These are phyloP conservation scores for Phlyctochytrium planicorne DNA, from an alignment of 192 early-diverging fungal genomes.

Conservation along the genomic window DNA sequence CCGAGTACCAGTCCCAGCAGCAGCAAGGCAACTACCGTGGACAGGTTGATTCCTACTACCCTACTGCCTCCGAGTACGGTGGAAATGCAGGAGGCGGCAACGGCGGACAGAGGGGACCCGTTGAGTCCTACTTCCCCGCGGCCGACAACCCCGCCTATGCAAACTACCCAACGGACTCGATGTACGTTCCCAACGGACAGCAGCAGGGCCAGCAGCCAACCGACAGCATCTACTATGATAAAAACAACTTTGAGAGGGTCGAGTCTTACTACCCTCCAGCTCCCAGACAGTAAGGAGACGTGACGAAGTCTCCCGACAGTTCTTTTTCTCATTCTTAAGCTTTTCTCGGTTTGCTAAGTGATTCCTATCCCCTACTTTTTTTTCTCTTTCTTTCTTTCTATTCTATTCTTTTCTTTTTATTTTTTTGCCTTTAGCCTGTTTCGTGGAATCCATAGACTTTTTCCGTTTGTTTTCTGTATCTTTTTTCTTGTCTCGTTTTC, in stretches of 20 bases:
- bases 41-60: background rate
- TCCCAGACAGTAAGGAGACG: background rate
- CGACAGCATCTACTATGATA: slow-evolving; percentile 1
- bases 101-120: background rate
- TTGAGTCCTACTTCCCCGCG: background rate
- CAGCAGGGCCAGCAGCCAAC: background rate
- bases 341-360: too few species aligned
- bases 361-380: too few species aligned
- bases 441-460: too few species aligned
- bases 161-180: too few species aligned
- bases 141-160: background rate
- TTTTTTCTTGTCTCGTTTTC: too few species aligned
- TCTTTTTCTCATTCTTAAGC: too few species aligned
- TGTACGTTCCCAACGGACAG: too few species aligned
- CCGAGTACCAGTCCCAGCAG: background rate
- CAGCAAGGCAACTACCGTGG: background rate
- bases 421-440: too few species aligned
- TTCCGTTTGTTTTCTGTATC: too few species aligned
- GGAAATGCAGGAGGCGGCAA: background rate
- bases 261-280: background rate
- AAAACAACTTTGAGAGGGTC: background rate
- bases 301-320: too few species aligned
- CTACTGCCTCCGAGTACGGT: background rate
- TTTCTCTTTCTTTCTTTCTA: too few species aligned
- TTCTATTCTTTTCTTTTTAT: too few species aligned